Evolutionary conservation across 1,139 yeast species (phyloP), one percentile per base, ranked within the genome.

Genomic region (Blastobotrys capitulatus): DNA sequence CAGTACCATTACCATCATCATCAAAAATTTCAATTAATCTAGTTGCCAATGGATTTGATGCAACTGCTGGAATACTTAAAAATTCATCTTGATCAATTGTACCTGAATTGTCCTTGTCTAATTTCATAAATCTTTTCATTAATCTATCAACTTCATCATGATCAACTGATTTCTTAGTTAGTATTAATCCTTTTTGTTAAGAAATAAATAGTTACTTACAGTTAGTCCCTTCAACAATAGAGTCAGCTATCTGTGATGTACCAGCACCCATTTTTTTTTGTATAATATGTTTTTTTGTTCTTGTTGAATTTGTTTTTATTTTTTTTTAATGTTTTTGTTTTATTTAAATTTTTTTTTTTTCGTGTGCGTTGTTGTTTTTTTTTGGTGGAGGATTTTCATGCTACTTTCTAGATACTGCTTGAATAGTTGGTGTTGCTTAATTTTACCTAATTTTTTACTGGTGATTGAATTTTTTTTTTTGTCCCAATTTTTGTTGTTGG

Each of bases 11-110:
- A 8, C 89, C 89, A 63, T 94, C 97, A 53, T 81, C 84, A 65
- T 94, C 99, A 65, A 94, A 90, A 15, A 94, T 92, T 58, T 92
- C 97, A 78, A 94, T 86, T 54, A 94, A 79, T 53, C 99, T 75
- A 13, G 82, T 73, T 0, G 97, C 97, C 50, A 94, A 73, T 1
- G 98, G 98, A 62, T 94, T 94, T 37, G 84, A 77, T 7, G 89
- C 80, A 26, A 94, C 88, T 0, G 97, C 97, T 0, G 98, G 98
- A 44, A 94, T 90, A 2, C 90, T 80, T 61, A 90, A 74, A 62
- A 94, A 92, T 69, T 94, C 98, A 46, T 80, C 82, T 58, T 85
- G 85, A 54, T 92, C 97, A 42, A 94, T 86, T 19, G 95, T 83
- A 1, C 98, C 98, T 2, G 90, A 82, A 48, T 90, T 85, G 66